phyloP scores from a whole-genome alignment of 2,329 filamentous ascomycete species.

The Penicillium sp. region DNA sequence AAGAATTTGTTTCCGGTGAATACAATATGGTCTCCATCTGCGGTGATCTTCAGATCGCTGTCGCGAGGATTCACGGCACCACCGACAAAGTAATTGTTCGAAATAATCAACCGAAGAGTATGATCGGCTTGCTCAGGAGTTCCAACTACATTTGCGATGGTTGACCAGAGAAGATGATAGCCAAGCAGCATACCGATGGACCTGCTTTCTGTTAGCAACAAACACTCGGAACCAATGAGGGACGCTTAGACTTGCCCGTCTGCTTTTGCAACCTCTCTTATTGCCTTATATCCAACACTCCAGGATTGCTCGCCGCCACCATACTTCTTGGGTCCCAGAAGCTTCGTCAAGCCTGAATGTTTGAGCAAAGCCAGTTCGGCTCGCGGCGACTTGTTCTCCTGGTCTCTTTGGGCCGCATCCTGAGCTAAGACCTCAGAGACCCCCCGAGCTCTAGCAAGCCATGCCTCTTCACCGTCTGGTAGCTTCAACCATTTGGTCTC shows the following conservation, averaged over 20 bases:
- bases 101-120: slow-evolving; percentile 56
- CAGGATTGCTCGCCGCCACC: slow-evolving; percentile 56
- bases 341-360: slow-evolving; percentile 50
- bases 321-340: slow-evolving; percentile 52
- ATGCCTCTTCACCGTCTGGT: slow-evolving; percentile 44
- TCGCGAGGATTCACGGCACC: slow-evolving; percentile 67
- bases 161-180: slow-evolving; percentile 65
- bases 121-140: slow-evolving; percentile 60
- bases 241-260: slow-evolving; percentile 52
- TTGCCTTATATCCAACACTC: slow-evolving; percentile 58
- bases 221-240: neutral
- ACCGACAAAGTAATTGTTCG: slow-evolving; percentile 66
- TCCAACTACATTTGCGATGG: slow-evolving; percentile 60
- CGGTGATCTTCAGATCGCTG: slow-evolving; percentile 58
- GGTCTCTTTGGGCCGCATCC: slow-evolving; percentile 51
- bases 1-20: slow-evolving; percentile 66
- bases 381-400: slow-evolving; percentile 53
- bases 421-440: slow-evolving; percentile 51
- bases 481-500: slow-evolving; percentile 37
- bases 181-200: slow-evolving; percentile 65
- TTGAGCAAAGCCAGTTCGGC: slow-evolving; percentile 55
- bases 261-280: slow-evolving; percentile 62
- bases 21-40: slow-evolving; percentile 55
- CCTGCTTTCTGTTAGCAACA: slow-evolving; percentile 25
- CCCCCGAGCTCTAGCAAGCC: slow-evolving; percentile 51